Base-by-base conservation (phyloP, 192 early-diverging fungal genomes). In the Coemansia sp. region DNA sequence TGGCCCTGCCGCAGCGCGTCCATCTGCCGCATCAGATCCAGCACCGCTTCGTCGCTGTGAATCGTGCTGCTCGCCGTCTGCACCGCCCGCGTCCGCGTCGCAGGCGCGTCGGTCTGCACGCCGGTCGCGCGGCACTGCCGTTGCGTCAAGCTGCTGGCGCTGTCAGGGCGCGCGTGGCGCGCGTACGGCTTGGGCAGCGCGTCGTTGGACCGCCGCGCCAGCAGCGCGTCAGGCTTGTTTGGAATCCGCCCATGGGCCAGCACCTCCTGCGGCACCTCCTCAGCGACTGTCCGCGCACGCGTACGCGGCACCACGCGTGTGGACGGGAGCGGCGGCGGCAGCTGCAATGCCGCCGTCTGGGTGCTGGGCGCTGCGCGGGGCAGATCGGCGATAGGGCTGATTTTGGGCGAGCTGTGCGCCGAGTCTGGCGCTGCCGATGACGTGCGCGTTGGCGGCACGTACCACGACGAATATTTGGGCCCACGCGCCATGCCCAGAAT, bases 1-100 rank as follows among this genome's bases (percentile, higher is more conserved):
- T 76, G 73, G 5, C 43, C 49, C 36, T 41, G 56, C 10, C 73
- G 73, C 42, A 64, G 40, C 3, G 25, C 30, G 29, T 76, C 73
- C 58, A 76, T 57, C 50, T 65, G 73, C 21, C 66, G 66, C 73
- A 76, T 69, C 36, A 76, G 45, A 20, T 69, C 67, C 25, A 76
- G 44, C 6, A 76, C 73, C 8, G 73, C 66, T 2, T 64, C 73
- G 62, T 76, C 73, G 34, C 57, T 51, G 39, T 76, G 73, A 26
- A 76, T 76, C n/a, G 54, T 44, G 0, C 50, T 52, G 15, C 42
- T 9, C 5, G 26, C 25, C 8, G 64, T 67, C 43, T 76, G 73
- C 34, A 58, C 20, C 10, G 50, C 54, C 11, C 67, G 40, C 17
- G 58, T 25, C 29, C 38, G 28, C n/a, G 54, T 27, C n/a, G 29